Evolutionary conservation across 345 rosid species (phyloP), one percentile per base, ranked within the genome.

Genomic region (Schrenkiella parvula): DNA sequence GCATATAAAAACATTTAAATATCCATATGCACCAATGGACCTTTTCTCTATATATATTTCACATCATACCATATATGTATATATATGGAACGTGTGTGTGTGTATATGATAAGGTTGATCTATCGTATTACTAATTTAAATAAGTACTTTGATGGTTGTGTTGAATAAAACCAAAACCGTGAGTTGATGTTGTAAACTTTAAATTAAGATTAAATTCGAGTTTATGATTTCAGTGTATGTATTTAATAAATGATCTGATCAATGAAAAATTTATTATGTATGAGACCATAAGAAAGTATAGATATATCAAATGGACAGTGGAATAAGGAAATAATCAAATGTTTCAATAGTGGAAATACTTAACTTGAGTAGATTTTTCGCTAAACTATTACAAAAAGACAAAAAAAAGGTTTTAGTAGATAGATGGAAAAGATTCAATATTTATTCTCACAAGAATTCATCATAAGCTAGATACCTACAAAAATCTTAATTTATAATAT

Each of bases 91-190:
- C 25, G 26, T 47, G 15, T 18, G 12, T 69, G 31, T 47, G 2
- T 58, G 0, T 42, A 10, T 62, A 19, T 56, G 25, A 26, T 71
- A 38, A 71, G 54, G 69, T 54, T 43, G 34, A 22, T 64, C 21
- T 43, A 34, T 46, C 8, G 21, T 57, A 8, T 54, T 42, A 4
- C 12, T 6, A 66, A 14, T 57, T n/a, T 29, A 25, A 56, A 64
- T 65, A 35, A 39, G 21, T 13, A 47, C 34, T 66, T 46, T 46
- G 53, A 19, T 56, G 52, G 66, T 31, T 13, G 5, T 58, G 53
- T 50, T 39, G 39, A 74, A 67, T 59, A 66, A 74, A 74, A 31
- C 13, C n/a, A 46, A 73, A 47, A 47, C 25, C 17, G 19, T 21
- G 66, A 25, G 59, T 46, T 70, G 66, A 38, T 70, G 28, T 60